Percentiles rank a stretch among this genome's conserved stretches.
Conservation (phyloP, 768 basidiomycete genomes). For the Termitomyces sp. region DNA sequence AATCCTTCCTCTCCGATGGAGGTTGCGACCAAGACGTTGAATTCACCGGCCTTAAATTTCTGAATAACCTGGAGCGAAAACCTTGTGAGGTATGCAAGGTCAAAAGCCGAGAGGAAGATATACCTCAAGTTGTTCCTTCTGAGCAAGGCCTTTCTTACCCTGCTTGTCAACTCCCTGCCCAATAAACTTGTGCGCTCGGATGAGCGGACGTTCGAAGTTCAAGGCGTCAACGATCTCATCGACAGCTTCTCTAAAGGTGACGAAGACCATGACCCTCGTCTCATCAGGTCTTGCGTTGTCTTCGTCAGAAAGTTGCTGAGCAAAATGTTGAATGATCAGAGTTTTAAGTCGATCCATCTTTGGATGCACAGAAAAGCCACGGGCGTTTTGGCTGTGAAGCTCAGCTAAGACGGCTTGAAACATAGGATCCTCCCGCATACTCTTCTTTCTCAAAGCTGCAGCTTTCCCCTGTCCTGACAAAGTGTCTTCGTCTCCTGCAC, state of each 20-base stretch:
- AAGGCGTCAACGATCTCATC: conserved; percentile 86
- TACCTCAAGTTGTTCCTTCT: conserved; percentile 90
- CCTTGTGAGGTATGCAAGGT: not conserved
- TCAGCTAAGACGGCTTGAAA: conserved; percentile 68
- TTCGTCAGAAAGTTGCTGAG: conserved; percentile 41
- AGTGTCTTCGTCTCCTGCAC: conserved; percentile 31
- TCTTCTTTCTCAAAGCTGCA: conserved; percentile 40
- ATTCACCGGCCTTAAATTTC: conserved; percentile 82
- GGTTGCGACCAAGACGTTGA: conserved; percentile 92
- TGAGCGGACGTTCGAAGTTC: conserved; percentile 70
- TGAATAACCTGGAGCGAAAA: conserved; percentile 64
- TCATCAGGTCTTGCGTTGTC: conserved; percentile 30
- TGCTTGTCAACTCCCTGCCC: conserved; percentile 86
- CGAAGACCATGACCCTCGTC: conserved; percentile 92
- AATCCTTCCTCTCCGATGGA: conserved; percentile 98
- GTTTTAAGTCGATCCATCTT: conserved; percentile 85
- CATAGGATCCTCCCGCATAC: conserved; percentile 46
- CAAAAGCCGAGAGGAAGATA: conserved; percentile 12
- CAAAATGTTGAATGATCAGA: conserved; percentile 80
- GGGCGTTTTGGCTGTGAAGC: conserved; percentile 53
- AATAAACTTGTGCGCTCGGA: conserved; percentile 83
- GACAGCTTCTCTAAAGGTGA: conserved; percentile 84
- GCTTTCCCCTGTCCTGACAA: conserved; percentile 30
- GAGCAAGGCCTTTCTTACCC: conserved; percentile 84
- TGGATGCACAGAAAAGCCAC: conserved; percentile 71